Base-by-base conservation (phyloP, 129 eudicot species). In the Daucus carota region DNA sequence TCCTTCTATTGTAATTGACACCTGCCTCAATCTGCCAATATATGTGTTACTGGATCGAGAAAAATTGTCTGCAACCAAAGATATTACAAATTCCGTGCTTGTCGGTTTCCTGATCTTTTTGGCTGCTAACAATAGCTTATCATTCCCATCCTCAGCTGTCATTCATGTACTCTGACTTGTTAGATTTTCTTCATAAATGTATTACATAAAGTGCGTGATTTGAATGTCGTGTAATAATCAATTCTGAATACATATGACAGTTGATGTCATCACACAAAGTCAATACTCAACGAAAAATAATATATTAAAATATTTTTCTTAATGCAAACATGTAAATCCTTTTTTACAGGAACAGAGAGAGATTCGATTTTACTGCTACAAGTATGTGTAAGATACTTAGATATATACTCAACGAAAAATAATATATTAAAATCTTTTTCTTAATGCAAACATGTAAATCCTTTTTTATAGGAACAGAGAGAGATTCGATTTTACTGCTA, bases 11-110 rank as follows among this genome's bases (percentile, higher is more conserved):
- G 20, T 70, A n/a, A 40, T 57, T 40, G 8, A 70, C 66, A 81
- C 90, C 83, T 87, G 78, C 98, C 97, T 94, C 72, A 94, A 80
- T 83, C 91, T 94, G 76, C 98, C 98, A 75, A 94, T 87, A 68
- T 91, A 94, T 46, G 96, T 88, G 84, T 80, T 88, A 88, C 97
- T 87, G 82, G 96, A 91, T 80, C 89, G 84, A 66, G 97, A 94
- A 74, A 94, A 94, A 77, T 94, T 91, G 84, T 89, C 93, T 9
- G 98, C 84, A 47, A 87, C 96, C 78, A 94, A 77, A 41, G 98
- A 91, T 72, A 94, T 82, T 2, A 91, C 85, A 73, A 94, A 94
- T 41, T 89, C 93, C 73, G 96, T 89, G 84, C 90, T 87, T 59
- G 97, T 87, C 65, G 97, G 87, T 86, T 89, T 84, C 79, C 96